phyloP scores from a whole-genome alignment of 2,329 filamentous ascomycete genomes.

The Colletotrichum magnum region DNA sequence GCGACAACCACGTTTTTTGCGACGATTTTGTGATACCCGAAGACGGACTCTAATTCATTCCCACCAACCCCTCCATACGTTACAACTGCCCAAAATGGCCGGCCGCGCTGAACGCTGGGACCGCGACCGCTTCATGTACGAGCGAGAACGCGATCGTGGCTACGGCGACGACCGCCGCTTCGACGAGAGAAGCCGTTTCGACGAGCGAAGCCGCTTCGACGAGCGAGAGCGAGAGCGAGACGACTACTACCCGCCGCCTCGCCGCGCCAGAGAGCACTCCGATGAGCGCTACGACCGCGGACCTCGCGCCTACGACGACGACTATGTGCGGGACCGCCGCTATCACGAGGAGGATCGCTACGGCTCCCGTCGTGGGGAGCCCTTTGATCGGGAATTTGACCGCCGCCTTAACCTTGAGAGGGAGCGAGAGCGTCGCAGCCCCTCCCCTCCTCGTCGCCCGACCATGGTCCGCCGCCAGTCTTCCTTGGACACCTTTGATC shows the following conservation, averaged over 20 bases:
- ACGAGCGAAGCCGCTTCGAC: constrained; percentile 53
- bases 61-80: constrained; percentile 12
- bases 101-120: constrained; percentile 66
- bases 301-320: constrained; percentile 61
- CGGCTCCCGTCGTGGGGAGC: constrained; percentile 50
- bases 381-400: constrained; percentile 59
- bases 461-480: constrained; percentile 84
- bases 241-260: constrained; percentile 45
- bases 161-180: constrained; percentile 66
- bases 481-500: constrained; percentile 91
- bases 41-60: constrained; percentile 10
- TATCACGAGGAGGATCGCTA: constrained; percentile 69
- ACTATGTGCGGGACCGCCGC: constrained; percentile 63
- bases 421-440: constrained; percentile 67
- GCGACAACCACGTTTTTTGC: constrained; percentile 13
- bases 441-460: constrained; percentile 73
- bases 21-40: constrained; percentile 26
- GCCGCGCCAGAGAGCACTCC: constrained; percentile 60
- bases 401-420: constrained; percentile 69
- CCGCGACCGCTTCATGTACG: constrained; percentile 64
- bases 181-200: constrained; percentile 47
- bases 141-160: constrained; percentile 58
- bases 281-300: constrained; percentile 65
- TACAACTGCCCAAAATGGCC: constrained; percentile 36
- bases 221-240: constrained; percentile 25